Percentiles rank a stretch among this genome's conserved stretches.
These are phyloP conservation scores for Trichoderma citrinoviride DNA, from an alignment of 2,329 filamentous ascomycete species.

Conservation along the genomic window DNA sequence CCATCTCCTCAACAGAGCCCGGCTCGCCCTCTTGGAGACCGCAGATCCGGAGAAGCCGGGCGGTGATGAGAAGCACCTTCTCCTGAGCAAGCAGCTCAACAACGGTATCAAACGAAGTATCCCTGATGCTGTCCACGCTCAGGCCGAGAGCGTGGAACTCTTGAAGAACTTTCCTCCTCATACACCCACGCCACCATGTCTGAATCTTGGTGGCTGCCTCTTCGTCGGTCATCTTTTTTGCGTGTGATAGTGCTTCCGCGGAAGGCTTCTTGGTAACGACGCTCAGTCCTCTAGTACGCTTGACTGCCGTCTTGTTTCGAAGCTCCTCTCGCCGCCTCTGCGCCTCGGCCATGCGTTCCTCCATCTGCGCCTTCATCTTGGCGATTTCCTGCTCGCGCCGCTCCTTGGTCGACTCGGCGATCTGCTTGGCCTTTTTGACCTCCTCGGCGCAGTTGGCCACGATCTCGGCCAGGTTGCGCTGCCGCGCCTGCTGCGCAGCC, in stretches of 20 bases:
- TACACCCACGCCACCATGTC: conserved; percentile 63
- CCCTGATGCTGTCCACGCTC: conserved; percentile 66
- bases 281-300: conserved; percentile 55
- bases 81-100: conserved; percentile 65
- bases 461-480: conserved; percentile 79
- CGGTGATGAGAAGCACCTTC: conserved; percentile 62
- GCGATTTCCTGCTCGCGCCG: conserved; percentile 71
- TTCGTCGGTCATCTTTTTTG: conserved; percentile 55
- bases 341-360: conserved; percentile 75
- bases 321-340: conserved; percentile 68
- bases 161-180: conserved; percentile 58
- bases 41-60: conserved; percentile 66
- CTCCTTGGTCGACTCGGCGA: conserved; percentile 80
- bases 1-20: conserved; percentile 65
- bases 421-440: conserved; percentile 75
- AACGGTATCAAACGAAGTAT: conserved; percentile 72
- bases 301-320: conserved; percentile 52
- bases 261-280: conserved; percentile 50
- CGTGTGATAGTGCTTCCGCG: conserved; percentile 47
- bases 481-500: conserved; percentile 73
- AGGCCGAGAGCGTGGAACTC: conserved; percentile 66
- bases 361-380: conserved; percentile 70
- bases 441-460: conserved; percentile 79
- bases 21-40: conserved; percentile 64
- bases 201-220: conserved; percentile 66